A percentile compares a stretch with the other conserved stretches of the same genome.
These are phyloP conservation scores for Linum usitatissimum DNA, from an alignment of 345 rosid species.

Conservation along the genomic window DNA sequence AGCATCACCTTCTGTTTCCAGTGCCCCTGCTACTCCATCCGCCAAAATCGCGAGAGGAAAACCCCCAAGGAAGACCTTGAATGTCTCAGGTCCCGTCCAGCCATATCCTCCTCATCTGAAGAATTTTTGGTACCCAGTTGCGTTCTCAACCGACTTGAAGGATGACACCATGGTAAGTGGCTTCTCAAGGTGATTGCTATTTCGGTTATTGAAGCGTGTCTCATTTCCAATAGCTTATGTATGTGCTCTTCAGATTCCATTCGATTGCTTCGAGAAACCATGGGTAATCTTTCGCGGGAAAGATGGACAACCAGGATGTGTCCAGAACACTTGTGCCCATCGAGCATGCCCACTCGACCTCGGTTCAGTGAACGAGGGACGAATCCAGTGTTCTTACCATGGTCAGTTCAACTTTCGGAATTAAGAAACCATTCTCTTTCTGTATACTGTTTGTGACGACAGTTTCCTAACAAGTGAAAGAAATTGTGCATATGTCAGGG, in stretches of 20 bases:
- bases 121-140: constrained; percentile 94
- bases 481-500: constrained; percentile 32
- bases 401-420: constrained; percentile 43
- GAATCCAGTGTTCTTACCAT: constrained; percentile 92
- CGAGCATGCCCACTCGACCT: constrained; percentile 98
- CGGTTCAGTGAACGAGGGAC: constrained; percentile 86
- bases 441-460: too few species aligned
- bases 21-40: constrained; percentile 36
- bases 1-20: constrained; percentile 31
- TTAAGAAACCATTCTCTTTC: not conserved
- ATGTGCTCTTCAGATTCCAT: constrained; percentile 51
- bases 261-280: constrained; percentile 90
- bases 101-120: constrained; percentile 58
- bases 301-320: constrained; percentile 90
- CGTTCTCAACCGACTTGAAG: constrained; percentile 75
- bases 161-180: constrained; percentile 73
- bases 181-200: not conserved
- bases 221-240: not conserved
- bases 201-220: not conserved
- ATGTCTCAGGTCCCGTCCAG: constrained; percentile 88
- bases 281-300: constrained; percentile 95
- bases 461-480: not conserved
- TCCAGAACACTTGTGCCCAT: constrained; percentile 89
- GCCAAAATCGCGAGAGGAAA: constrained; percentile 31
- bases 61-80: constrained; percentile 49